These are phyloP conservation scores for Yamadazyma spencermartinsiae DNA, from an alignment of 1,139 yeast species.

Conservation along the genomic window DNA sequence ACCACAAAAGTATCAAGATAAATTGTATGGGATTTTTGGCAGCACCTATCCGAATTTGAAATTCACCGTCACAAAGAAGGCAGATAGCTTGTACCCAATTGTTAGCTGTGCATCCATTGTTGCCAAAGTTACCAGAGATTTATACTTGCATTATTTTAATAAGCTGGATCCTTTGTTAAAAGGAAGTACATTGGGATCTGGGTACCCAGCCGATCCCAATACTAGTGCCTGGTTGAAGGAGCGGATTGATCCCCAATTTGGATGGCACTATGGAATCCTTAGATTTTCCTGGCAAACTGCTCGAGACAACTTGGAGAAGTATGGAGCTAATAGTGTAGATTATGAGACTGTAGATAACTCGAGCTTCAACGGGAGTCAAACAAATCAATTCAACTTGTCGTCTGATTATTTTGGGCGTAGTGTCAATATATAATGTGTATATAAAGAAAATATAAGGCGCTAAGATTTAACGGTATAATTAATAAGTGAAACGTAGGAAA, in stretches of 20 bases:
- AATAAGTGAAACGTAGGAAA: too few species aligned
- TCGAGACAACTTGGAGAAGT: conserved; percentile 61
- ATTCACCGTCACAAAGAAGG: conserved; percentile 90
- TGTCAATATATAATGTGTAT: conserved; percentile 1
- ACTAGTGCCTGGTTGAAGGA: conserved; percentile 71
- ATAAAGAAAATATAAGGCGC: conserved; percentile 4
- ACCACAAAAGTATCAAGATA: conserved; percentile 78
- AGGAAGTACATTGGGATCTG: conserved; percentile 67
- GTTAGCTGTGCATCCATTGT: conserved; percentile 97
- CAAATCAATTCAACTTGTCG: conserved; percentile 1
- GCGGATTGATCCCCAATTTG: conserved; percentile 71
- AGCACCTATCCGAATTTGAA: conserved; percentile 34
- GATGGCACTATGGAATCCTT: conserved; percentile 77
- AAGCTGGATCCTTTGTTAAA: conserved; percentile 20
- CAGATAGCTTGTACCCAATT: conserved; percentile 90
- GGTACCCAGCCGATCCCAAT: conserved; percentile 91
- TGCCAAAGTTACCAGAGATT: conserved; percentile 94
- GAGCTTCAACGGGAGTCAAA: background rate
- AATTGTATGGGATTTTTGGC: conserved; percentile 71
- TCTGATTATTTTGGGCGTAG: background rate
- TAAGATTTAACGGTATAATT: too few species aligned
- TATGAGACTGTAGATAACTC: conserved; percentile 34
- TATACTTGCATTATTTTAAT: conserved; percentile 49
- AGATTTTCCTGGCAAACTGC: conserved; percentile 96
- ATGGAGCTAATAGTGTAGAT: conserved; percentile 45